Evolutionary conservation across 768 basidiomycete genomes (phyloP).

Genomic region (Lactarius akahatsu): DNA sequence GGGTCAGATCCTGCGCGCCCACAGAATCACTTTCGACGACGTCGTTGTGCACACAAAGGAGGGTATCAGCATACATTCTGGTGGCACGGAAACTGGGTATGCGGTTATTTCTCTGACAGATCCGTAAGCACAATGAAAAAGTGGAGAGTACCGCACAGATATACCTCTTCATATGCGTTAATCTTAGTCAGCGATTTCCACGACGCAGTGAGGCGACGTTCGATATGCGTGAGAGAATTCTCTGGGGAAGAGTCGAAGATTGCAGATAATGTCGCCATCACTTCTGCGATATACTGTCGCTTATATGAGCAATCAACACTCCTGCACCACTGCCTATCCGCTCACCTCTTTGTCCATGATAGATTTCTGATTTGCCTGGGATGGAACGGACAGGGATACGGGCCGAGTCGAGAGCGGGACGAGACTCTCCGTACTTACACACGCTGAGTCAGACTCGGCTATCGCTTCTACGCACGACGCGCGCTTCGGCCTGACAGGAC

Average conservation of each 20-base stretch:
- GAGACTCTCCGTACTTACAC: conserved; percentile 3
- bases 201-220: conserved; percentile 12
- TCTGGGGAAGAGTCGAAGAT: conserved; percentile 3
- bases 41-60: conserved; percentile 17
- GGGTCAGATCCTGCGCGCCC: not conserved
- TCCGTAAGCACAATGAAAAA: not conserved
- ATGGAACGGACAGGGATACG: not conserved
- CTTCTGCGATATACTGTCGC: conserved; percentile 2
- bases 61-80: conserved; percentile 10
- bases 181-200: conserved; percentile 15
- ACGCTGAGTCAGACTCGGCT: not conserved
- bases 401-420: conserved; percentile 8
- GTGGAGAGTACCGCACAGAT: too few species aligned
- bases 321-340: too few species aligned
- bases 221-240: not conserved
- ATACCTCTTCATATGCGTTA: conserved; percentile 14
- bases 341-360: conserved; percentile 16
- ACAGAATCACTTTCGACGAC: conserved; percentile 3
- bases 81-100: conserved; percentile 1
- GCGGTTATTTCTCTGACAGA: not conserved
- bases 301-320: not conserved
- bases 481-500: conserved; percentile 8
- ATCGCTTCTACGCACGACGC: conserved; percentile 1
- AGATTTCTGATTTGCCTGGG: not conserved
- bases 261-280: not conserved